Conservation (phyloP, 257 asterid genomes). For the Phtheirospermum japonicum region DNA sequence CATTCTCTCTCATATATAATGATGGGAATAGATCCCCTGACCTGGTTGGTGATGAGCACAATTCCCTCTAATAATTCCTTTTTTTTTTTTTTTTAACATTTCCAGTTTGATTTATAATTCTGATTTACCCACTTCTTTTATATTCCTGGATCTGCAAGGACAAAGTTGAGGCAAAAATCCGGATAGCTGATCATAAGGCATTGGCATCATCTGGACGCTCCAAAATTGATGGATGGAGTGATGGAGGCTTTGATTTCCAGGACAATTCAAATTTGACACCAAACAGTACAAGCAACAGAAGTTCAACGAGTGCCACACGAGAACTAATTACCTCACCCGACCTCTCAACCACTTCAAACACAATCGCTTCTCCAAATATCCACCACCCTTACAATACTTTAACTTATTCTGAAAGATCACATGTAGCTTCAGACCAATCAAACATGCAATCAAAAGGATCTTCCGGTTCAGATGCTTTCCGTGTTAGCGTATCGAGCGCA, state of each 20-base stretch:
- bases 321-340: slow-evolving; percentile 63
- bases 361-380: slow-evolving; percentile 60
- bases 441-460: slow-evolving; percentile 78
- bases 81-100: slow-evolving; percentile 13
- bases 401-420: slow-evolving; percentile 58
- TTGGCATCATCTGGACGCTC: slow-evolving; percentile 78
- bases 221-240: slow-evolving; percentile 94
- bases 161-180: slow-evolving; percentile 90
- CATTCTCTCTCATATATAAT: slow-evolving; percentile 87
- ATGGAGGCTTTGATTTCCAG: slow-evolving; percentile 83
- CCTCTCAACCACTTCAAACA: slow-evolving; percentile 54
- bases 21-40: slow-evolving; percentile 95
- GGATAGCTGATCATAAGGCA: slow-evolving; percentile 86
- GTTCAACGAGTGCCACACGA: slow-evolving; percentile 68
- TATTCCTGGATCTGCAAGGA: slow-evolving; percentile 75
- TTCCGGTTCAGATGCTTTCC: slow-evolving; percentile 72
- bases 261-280: slow-evolving; percentile 70
- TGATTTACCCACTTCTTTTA: slow-evolving; percentile 16
- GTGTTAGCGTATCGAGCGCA: slow-evolving; percentile 94
- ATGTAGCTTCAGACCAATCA: slow-evolving; percentile 71
- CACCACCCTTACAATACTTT: slow-evolving; percentile 38
- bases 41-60: slow-evolving; percentile 61
- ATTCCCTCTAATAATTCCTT: background rate
- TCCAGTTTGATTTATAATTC: slow-evolving; percentile 9
- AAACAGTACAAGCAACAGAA: slow-evolving; percentile 59